Evolutionary conservation across 305 asterid genomes (phyloP), one percentile per base, ranked within the genome.

Genomic region (Fraxinus ornus): DNA sequence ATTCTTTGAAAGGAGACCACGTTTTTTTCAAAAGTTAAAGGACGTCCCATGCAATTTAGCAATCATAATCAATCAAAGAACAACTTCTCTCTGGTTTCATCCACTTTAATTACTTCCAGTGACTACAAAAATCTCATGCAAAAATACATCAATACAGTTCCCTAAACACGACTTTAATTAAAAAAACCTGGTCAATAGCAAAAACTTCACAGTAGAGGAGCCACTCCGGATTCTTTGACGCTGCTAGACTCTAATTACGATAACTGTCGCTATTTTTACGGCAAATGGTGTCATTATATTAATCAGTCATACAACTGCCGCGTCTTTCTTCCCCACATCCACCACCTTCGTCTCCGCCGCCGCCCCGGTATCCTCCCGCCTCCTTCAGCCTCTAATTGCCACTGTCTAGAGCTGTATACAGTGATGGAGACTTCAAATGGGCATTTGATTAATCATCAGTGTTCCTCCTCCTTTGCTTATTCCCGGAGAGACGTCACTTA

Each of bases 401-500:
- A 55, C 75, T 79, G 60, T 26, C 74, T 70, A 70, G 35, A 30
- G 37, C 39, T 70, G 75, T 70, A n/a, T 81, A 22, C 22, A 75
- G 84, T 21, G 17, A 90, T 90, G 93, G 91, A 89, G 83, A 87
- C 85, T 57, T 85, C 91, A 35, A 86, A 83, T 64, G 86, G 86
- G 0, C 64, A 68, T 33, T 84, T 88, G 7, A 68, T 64, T 41
- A 85, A 80, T 71, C 73, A 66, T 80, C 87, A 81, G 71, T 86
- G 83, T 44, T 87, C 91, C 15, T 82, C 82, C 8, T 87, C 93
- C 26, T 87, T 82, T 35, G 87, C 88, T n/a, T 82, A 87, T 80
- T 90, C 93, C 21, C 86, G 83, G 79, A 85, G 93, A 78, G 93
- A 90, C 76, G 93, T 90, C 86, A 81, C 86, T 83, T 90, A 90